Evolutionary conservation across 345 rosid genomes (phyloP), one percentile per base, ranked within the genome.

Genomic region (Lagerstroemia speciosa): DNA sequence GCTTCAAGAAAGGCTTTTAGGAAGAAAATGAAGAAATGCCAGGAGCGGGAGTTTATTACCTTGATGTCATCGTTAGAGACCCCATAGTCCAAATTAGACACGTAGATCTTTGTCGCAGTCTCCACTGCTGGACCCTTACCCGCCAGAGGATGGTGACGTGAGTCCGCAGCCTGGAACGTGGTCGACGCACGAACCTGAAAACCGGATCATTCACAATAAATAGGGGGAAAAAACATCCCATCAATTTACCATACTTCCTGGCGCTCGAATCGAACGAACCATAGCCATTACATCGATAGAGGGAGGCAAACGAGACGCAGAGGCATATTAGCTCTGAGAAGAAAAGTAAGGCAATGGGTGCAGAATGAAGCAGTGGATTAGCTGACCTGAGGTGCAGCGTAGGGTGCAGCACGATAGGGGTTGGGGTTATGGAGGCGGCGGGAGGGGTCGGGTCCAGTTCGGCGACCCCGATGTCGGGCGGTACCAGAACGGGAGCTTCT

Each of bases 1-100:
- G n/a, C 5, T 3, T 38, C 3, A 4, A 2, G n/a, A 58, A 31
- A 38, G n/a, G 43, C n/a, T n/a, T n/a, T n/a, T n/a, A 41, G 11
- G 45, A 41, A 41, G 38, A 8, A 41, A 41, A 24, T 5, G 32
- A 24, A 66, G 34, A 41, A 43, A 41, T 12, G 45, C 45, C 11
- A 11, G 45, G 45, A 41, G 45, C 45, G 37, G 26, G 24, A 66
- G 34, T 14, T n/a, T 31, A 43, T 30, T 3, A 91, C 98, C 96
- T 89, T 87, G 58, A 93, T 76, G 72, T 93, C 98, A 72, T 91
- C 97, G 77, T 91, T 89, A 40, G 96, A 89, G 69, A 93, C 98
- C 0, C 98, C 98, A 65, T 86, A 93, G 30, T 93, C 94, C 68
- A 93, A 77, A 81, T 93, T 93, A 1, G 97, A 91, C 5, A 91